Conservation (phyloP, 768 basidiomycete genomes). For the Exidia glandulosa region DNA sequence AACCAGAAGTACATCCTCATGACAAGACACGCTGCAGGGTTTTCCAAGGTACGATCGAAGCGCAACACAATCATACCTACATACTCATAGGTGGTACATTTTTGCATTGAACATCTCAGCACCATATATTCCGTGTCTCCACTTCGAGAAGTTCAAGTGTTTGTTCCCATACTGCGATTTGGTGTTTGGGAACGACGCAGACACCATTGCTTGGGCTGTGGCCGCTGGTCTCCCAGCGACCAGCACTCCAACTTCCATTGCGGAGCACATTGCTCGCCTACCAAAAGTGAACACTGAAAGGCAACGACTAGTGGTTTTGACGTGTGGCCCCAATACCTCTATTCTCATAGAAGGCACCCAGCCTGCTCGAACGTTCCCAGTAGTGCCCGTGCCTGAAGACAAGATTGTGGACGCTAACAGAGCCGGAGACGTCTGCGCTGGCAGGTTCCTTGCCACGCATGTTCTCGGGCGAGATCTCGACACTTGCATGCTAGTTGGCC, state of each 20-base stretch:
- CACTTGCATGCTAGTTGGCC: slow-evolving; percentile 74
- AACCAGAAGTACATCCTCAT: too few relatives aligned
- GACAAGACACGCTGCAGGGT: too few relatives aligned
- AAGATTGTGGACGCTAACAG: slow-evolving; percentile 95
- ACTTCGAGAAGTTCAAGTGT: slow-evolving; percentile 69
- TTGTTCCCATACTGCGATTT: slow-evolving; percentile 79
- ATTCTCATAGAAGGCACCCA: slow-evolving; percentile 27
- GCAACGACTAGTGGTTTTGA: slow-evolving; percentile 64
- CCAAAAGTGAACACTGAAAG: slow-evolving; percentile 76
- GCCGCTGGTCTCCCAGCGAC: slow-evolving; percentile 58
- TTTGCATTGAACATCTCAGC: slow-evolving; percentile 92
- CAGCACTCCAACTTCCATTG: slow-evolving; percentile 59
- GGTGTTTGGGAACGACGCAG: slow-evolving; percentile 89
- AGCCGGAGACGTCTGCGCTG: slow-evolving; percentile 95
- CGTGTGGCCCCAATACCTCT: slow-evolving; percentile 33
- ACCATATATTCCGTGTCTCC: slow-evolving; percentile 95
- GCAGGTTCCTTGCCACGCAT: slow-evolving; percentile 84
- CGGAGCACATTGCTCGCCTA: slow-evolving; percentile 57
- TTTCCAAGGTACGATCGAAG: too few relatives aligned
- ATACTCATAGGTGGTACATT: too few relatives aligned
- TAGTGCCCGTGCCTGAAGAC: slow-evolving; percentile 25
- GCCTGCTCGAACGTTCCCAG: slow-evolving; percentile 11
- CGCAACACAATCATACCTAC: too few relatives aligned
- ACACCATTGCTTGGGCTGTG: slow-evolving; percentile 78
- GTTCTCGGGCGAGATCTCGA: slow-evolving; percentile 68